phyloP scores from a whole-genome alignment of 352 stramenopile species.

The Aphanomyces invadans region DNA sequence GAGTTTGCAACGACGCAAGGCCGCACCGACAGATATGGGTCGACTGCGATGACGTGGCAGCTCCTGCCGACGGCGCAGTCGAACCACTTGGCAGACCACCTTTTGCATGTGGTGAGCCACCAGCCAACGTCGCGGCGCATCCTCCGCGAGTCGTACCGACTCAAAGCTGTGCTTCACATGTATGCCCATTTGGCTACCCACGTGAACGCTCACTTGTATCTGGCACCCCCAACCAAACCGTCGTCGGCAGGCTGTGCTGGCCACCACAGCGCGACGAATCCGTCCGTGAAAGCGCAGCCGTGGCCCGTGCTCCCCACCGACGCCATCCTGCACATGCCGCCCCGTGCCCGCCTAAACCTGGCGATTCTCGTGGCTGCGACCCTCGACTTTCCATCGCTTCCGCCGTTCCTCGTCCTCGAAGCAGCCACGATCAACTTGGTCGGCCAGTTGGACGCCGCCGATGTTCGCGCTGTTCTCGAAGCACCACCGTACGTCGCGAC shows the following conservation, averaged over 20 bases:
- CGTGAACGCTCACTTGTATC: slow-evolving; percentile 41
- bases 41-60: neutral
- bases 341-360: slow-evolving; percentile 32
- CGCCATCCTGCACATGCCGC: slow-evolving; percentile 30
- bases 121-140: slow-evolving; percentile 1
- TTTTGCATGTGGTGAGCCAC: neutral
- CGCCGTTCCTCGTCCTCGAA: slow-evolving; percentile 33
- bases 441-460: slow-evolving; percentile 26
- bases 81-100: neutral
- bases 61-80: neutral
- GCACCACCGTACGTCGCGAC: slow-evolving; percentile 42
- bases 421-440: slow-evolving; percentile 41
- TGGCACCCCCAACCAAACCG: slow-evolving; percentile 32
- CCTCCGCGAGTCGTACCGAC: slow-evolving; percentile 33
- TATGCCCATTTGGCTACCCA: slow-evolving; percentile 40
- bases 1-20: slow-evolving; percentile 9
- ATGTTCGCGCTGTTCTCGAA: slow-evolving; percentile 33
- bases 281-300: no score
- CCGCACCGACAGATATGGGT: slow-evolving; percentile 8
- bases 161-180: slow-evolving; percentile 34
- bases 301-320: slow-evolving; percentile 33
- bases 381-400: slow-evolving; percentile 35
- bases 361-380: slow-evolving; percentile 32
- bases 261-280: no score
- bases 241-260: slow-evolving; percentile 28